A percentile compares a stretch with the other conserved stretches of the same genome.
These are phyloP conservation scores for Candida buenavistaensis DNA, from an alignment of 1,139 yeast genomes.

Conservation along the genomic window DNA sequence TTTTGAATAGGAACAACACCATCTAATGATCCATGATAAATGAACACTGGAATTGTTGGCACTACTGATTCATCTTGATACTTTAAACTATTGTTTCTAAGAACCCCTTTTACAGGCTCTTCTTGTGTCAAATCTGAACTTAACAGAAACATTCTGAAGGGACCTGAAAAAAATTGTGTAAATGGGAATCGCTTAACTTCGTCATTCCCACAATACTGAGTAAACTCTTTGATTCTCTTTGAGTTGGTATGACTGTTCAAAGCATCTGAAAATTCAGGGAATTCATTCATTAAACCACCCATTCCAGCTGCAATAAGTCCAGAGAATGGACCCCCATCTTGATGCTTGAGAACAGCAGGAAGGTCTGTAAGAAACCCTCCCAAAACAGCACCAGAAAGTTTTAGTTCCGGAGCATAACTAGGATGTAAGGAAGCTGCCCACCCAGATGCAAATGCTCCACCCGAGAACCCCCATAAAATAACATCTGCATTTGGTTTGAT, in stretches of 20 bases:
- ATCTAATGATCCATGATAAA: conserved; percentile 34
- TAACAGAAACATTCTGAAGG: conserved; percentile 15
- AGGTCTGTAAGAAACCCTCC: conserved; percentile 33
- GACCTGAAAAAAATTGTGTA: conserved; percentile 17
- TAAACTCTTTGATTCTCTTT: background rate
- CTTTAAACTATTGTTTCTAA: conserved; percentile 24
- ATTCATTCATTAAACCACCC: conserved; percentile 27
- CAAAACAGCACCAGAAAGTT: conserved; percentile 28
- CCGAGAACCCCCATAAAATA: conserved; percentile 41
- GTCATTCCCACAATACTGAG: background rate
- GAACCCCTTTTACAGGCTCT: conserved; percentile 15
- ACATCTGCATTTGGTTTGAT: conserved; percentile 26
- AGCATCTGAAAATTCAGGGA: conserved; percentile 19
- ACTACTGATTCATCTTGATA: conserved; percentile 13
- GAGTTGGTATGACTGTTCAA: background rate
- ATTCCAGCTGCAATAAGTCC: conserved; percentile 28
- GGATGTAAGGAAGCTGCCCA: conserved; percentile 40
- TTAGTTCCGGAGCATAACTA: conserved; percentile 32
- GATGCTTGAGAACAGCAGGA: conserved; percentile 19
- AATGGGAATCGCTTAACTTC: background rate
- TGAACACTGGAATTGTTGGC: conserved; percentile 35
- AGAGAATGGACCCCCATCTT: conserved; percentile 25
- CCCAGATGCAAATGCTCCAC: conserved; percentile 38
- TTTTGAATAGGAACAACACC: conserved; percentile 27
- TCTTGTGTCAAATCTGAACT: conserved; percentile 19